Percentiles rank a stretch among this genome's conserved stretches.
Conservation (phyloP, 441 rosid species). For the Kokia cookei region DNA sequence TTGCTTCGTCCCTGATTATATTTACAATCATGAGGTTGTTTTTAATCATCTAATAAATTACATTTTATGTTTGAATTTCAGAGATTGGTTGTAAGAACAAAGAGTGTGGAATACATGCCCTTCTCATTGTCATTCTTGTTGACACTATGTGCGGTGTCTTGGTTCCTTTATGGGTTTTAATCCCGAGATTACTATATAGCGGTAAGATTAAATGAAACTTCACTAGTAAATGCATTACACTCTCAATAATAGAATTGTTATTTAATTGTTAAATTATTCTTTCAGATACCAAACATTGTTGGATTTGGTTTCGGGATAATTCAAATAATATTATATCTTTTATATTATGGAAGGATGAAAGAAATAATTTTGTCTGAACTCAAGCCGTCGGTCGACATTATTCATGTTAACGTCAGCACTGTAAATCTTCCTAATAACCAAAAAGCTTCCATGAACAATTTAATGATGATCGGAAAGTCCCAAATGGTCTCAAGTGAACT, state of each 20-base stretch:
- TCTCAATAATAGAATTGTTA: background rate
- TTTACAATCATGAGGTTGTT: no score
- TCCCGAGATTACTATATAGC: slow-evolving; percentile 33
- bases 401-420: background rate
- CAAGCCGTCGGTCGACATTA: background rate
- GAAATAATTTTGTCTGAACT: slow-evolving; percentile 13
- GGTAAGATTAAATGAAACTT: slow-evolving; percentile 13
- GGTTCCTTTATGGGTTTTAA: slow-evolving; percentile 39
- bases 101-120: slow-evolving; percentile 53
- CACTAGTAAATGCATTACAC: no score
- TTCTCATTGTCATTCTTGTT: slow-evolving; percentile 35
- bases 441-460: background rate
- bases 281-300: slow-evolving; percentile 37
- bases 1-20: background rate
- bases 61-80: slow-evolving; percentile 3
- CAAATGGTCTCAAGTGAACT: background rate
- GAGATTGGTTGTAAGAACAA: slow-evolving; percentile 38
- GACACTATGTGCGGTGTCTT: slow-evolving; percentile 30
- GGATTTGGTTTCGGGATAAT: slow-evolving; percentile 36
- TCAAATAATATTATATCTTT: slow-evolving; percentile 38
- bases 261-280: background rate
- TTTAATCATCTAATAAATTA: no score
- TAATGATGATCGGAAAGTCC: background rate
- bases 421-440: background rate
- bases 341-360: slow-evolving; percentile 19